Conservation (phyloP, 2,329 filamentous ascomycete species). For the Trichoderma atrobrunneum region DNA sequence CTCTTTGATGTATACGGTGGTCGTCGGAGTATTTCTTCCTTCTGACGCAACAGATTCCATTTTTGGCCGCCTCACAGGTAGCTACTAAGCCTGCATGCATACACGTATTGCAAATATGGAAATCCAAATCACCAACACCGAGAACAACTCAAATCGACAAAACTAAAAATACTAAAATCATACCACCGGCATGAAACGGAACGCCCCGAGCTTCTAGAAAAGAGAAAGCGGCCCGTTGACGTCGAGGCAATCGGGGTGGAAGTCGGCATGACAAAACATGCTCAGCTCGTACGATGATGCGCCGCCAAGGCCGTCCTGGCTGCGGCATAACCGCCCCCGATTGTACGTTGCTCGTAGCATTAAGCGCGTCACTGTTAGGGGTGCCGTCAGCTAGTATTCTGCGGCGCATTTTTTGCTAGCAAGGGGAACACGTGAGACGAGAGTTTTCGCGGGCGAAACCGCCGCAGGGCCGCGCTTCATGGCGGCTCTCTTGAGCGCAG, state of each 20-base stretch:
- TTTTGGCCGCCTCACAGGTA: neutral
- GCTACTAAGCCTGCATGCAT: neutral
- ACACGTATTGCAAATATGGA: neutral
- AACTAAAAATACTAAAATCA: neutral
- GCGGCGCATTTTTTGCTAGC: neutral
- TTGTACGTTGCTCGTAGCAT: neutral
- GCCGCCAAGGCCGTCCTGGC: neutral
- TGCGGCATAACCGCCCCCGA: neutral
- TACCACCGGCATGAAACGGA: neutral
- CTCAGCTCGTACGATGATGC: slow-evolving; percentile 6
- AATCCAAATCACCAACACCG: neutral
- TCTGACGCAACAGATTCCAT: neutral
- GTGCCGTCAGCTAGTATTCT: neutral
- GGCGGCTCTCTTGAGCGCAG: neutral
- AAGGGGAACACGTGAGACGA: neutral
- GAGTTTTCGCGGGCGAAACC: neutral
- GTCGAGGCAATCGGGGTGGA: neutral
- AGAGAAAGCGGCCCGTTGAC: neutral
- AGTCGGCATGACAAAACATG: neutral
- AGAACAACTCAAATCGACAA: neutral
- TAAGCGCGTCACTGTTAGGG: neutral
- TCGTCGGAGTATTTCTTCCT: neutral
- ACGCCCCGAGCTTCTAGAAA: slow-evolving; percentile 1
- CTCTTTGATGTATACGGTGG: neutral
- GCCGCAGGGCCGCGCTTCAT: slow-evolving; percentile 4